phyloP scores from a whole-genome alignment of 441 rosid genomes.

The Adansonia rubrostipa region DNA sequence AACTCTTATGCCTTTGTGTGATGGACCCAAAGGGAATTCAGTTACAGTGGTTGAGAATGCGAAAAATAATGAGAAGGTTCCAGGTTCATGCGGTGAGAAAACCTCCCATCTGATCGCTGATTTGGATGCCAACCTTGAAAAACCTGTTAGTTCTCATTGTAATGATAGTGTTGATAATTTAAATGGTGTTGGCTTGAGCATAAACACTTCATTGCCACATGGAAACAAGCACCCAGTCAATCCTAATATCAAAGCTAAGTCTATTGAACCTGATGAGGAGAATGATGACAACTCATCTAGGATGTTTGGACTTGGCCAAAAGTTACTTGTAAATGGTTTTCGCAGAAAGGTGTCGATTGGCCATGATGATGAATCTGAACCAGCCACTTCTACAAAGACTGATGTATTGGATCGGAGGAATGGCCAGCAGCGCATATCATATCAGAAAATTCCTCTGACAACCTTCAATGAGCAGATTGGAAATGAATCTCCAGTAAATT shows the following conservation, averaged over 20 bases:
- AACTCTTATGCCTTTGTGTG: constrained; percentile 13
- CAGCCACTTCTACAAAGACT: constrained; percentile 40
- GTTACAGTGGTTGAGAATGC: constrained; percentile 38
- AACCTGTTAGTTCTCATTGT: constrained; percentile 27
- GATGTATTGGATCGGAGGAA: constrained; percentile 43
- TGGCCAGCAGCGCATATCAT: constrained; percentile 31
- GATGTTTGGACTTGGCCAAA: constrained; percentile 68
- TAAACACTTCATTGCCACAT: constrained; percentile 33
- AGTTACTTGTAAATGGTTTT: constrained; percentile 66
- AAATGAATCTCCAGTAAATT: constrained; percentile 45
- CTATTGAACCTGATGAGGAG: constrained; percentile 43
- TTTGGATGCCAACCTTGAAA: constrained; percentile 40
- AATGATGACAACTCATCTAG: constrained; percentile 47
- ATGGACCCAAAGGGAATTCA: constrained; percentile 35
- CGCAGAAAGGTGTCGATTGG: constrained; percentile 50
- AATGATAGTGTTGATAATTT: constrained; percentile 30
- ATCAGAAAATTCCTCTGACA: constrained; percentile 33
- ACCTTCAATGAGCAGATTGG: constrained; percentile 42
- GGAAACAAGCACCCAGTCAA: constrained; percentile 39
- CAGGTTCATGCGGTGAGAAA: constrained; percentile 35
- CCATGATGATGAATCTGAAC: constrained; percentile 46
- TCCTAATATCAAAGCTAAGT: constrained; percentile 37
- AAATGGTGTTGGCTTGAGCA: constrained; percentile 35
- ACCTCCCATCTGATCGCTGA: constrained; percentile 36
- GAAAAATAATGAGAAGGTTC: constrained; percentile 34